Percentiles rank a stretch among this genome's conserved stretches.
Conservation (phyloP, 2,329 filamentous ascomycete species). For the Lecanicillium sp. region DNA sequence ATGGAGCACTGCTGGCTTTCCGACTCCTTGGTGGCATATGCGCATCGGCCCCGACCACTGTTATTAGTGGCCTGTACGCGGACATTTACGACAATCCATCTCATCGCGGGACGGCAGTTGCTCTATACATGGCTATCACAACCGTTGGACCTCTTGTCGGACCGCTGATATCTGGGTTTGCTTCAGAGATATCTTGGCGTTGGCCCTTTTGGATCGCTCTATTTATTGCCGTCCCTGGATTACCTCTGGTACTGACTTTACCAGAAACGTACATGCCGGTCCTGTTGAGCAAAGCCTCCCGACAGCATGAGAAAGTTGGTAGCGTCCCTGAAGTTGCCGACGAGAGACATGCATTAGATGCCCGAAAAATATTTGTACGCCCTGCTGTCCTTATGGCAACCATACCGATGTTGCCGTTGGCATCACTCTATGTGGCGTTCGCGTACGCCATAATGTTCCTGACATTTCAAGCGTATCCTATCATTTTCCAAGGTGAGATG, state of each 20-base stretch:
- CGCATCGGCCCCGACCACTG: slow-evolving; percentile 25
- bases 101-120: slow-evolving; percentile 22
- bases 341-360: slow-evolving; percentile 17
- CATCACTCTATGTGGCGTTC: slow-evolving; percentile 41
- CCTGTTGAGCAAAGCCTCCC: slow-evolving; percentile 40
- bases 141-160: slow-evolving; percentile 33
- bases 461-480: slow-evolving; percentile 43
- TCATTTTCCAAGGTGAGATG: slow-evolving; percentile 32
- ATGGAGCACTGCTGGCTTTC: slow-evolving; percentile 33
- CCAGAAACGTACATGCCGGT: slow-evolving; percentile 43
- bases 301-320: slow-evolving; percentile 38
- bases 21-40: slow-evolving; percentile 26
- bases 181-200: slow-evolving; percentile 34
- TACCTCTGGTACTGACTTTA: slow-evolving; percentile 26
- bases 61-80: slow-evolving; percentile 24
- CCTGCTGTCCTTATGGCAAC: slow-evolving; percentile 39
- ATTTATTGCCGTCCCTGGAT: slow-evolving; percentile 18
- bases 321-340: slow-evolving; percentile 30
- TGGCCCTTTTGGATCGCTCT: slow-evolving; percentile 33
- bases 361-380: slow-evolving; percentile 39
- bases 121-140: slow-evolving; percentile 27
- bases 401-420: slow-evolving; percentile 42
- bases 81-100: slow-evolving; percentile 25
- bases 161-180: slow-evolving; percentile 43
- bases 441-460: slow-evolving; percentile 45